phyloP scores from a whole-genome alignment of 768 basidiomycete species.

The Boletus patriciae region DNA sequence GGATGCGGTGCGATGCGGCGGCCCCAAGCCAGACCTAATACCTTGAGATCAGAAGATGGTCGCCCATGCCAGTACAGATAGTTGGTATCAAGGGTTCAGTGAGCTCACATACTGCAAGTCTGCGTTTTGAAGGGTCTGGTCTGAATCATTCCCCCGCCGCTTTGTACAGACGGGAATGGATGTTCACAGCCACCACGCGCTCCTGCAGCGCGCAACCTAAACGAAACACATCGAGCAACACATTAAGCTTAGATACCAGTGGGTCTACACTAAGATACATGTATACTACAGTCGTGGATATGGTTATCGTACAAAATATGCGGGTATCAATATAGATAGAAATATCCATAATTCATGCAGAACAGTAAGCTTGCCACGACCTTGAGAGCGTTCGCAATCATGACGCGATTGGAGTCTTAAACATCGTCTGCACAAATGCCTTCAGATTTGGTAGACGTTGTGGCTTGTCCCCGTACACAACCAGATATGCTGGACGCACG shows the following conservation, averaged over 20 bases:
- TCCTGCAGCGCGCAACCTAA: no score
- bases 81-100: background rate
- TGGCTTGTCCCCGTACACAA: conserved; percentile 52
- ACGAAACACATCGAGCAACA: no score
- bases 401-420: conserved; percentile 33
- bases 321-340: conserved; percentile 14
- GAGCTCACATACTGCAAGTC: background rate
- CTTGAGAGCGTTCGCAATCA: conserved; percentile 5
- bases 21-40: no score
- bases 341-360: conserved; percentile 4
- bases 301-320: conserved; percentile 18
- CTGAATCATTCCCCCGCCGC: no score
- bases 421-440: conserved; percentile 28
- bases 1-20: conserved; percentile 9
- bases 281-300: conserved; percentile 5
- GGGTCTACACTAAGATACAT: conserved; percentile 9
- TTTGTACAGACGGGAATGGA: no score
- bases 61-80: background rate
- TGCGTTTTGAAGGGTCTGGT: no score
- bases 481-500: conserved; percentile 62
- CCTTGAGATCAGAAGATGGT: no score
- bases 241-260: background rate
- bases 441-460: conserved; percentile 21
- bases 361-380: background rate
- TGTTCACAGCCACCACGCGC: background rate